Evolutionary conservation across 768 basidiomycete genomes (phyloP), one percentile per base, ranked within the genome.

Genomic region (Pholiota microspora): DNA sequence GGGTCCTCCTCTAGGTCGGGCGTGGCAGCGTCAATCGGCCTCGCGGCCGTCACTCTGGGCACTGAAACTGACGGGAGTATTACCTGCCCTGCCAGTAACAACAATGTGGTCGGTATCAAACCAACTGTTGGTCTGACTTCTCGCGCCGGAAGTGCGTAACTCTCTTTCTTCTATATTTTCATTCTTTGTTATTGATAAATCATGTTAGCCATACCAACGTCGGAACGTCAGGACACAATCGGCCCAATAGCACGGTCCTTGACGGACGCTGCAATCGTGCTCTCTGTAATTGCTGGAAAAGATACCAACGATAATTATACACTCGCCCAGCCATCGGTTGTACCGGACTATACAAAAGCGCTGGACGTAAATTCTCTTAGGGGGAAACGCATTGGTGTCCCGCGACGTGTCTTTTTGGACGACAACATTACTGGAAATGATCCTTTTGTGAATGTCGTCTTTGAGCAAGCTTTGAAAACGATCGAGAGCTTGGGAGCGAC

Each of bases 1-100:
- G 82, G 83, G 1, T 83, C 80, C 1, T 83, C 81, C 0, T 78
- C 81, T 7, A 84, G 85, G 1, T 82, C 81, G 16, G 84, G 74
- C 2, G 71, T 83, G n/a, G 71, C 79, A 15, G 69, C 77, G 5
- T 78, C 79, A 1, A 82, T 81, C 23, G 81, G 82, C 15, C 69
- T 83, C 12, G 66, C 70, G 9, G 68, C 78, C 8, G 78, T 78
- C 0, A 66, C 76, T 0, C 67, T 82, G 1, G 79, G 77, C 7
- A 71, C 78, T 3, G 80, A 82, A 48, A 81, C 81, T 0, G 76
- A 79, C 54, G 80, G 83, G 4, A 81, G 81, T 49, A 82, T 83
- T 25, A 77, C 73, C 4, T 82, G 75, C 52, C 83, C 82, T n/a
- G 65, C 77, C 0, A 73, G 72, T 53, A 63, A 73, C 15, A 84